A percentile compares a stretch with the other conserved stretches of the same genome.
Conservation (phyloP, 2,329 filamentous ascomycete species). For the Pseudogymnoascus sp. region DNA sequence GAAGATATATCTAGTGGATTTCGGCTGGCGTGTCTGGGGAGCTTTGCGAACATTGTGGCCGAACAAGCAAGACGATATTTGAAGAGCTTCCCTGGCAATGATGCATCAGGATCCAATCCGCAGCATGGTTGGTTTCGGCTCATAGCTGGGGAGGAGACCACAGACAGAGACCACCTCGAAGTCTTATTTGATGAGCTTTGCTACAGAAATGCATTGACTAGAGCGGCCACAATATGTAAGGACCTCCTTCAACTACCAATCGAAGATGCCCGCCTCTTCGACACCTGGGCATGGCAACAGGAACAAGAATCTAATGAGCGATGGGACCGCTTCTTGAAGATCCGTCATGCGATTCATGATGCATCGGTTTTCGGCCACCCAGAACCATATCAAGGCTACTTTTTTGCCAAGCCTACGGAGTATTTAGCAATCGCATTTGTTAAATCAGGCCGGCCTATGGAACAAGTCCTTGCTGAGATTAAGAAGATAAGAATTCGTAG, state of each 20-base stretch:
- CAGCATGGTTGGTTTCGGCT: neutral
- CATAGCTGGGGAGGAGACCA: neutral
- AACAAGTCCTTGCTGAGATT: neutral
- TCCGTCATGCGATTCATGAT: neutral
- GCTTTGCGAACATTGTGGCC: neutral
- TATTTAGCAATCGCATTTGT: neutral
- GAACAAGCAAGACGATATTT: neutral
- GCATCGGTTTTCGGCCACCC: neutral
- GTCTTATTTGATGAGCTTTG: neutral
- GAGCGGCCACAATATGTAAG: neutral
- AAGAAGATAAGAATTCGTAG: neutral
- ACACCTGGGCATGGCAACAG: neutral
- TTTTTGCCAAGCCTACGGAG: neutral
- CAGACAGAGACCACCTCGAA: neutral
- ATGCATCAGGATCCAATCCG: neutral
- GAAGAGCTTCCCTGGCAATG: neutral
- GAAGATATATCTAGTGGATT: no score
- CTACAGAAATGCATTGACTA: neutral
- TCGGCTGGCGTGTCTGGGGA: neutral
- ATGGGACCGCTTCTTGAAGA: neutral
- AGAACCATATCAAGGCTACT: neutral
- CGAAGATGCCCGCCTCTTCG: neutral
- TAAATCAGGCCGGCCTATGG: neutral
- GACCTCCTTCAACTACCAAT: neutral
- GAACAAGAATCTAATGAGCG: neutral